Evolutionary conservation across 257 asterid genomes (phyloP).

Genomic region (Galeopsis tetrahit): DNA sequence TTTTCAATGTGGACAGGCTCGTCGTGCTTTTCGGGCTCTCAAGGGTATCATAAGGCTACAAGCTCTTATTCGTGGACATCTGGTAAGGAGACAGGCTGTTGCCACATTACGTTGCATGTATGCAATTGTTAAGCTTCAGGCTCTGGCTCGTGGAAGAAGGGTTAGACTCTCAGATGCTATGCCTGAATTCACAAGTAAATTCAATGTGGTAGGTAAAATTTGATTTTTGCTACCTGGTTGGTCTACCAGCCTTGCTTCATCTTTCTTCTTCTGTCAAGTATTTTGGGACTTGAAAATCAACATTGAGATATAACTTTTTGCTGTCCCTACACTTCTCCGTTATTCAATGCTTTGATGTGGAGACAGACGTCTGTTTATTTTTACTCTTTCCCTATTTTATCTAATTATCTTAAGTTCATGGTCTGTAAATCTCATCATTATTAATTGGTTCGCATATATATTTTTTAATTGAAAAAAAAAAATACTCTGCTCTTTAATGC

Average conservation of each 20-base stretch:
- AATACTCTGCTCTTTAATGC: background rate
- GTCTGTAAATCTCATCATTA: constrained; percentile 1
- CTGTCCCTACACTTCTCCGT: constrained; percentile 15
- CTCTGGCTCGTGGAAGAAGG: constrained; percentile 76
- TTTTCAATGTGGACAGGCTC: constrained; percentile 58
- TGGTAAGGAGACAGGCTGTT: constrained; percentile 91
- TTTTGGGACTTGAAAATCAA: constrained; percentile 1
- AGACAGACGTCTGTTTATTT: constrained; percentile 9
- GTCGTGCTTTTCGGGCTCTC: constrained; percentile 89
- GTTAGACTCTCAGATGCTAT: constrained; percentile 53
- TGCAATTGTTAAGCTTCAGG: constrained; percentile 77
- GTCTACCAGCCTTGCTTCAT: constrained; percentile 17
- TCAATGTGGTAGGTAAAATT: constrained; percentile 41
- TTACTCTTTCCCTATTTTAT: background rate
- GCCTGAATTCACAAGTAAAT: constrained; percentile 34
- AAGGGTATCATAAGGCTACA: constrained; percentile 93
- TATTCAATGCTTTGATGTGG: background rate
- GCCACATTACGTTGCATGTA: constrained; percentile 82
- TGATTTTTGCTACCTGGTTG: constrained; percentile 15
- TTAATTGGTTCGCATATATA: background rate
- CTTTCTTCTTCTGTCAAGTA: constrained; percentile 2
- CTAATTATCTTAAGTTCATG: background rate
- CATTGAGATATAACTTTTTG: constrained; percentile 10
- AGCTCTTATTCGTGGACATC: constrained; percentile 93
- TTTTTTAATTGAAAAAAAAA: background rate